Evolutionary conservation across 2,329 filamentous ascomycete genomes (phyloP), one percentile per base, ranked within the genome.

Genomic region (Lasiodiplodia sp.): DNA sequence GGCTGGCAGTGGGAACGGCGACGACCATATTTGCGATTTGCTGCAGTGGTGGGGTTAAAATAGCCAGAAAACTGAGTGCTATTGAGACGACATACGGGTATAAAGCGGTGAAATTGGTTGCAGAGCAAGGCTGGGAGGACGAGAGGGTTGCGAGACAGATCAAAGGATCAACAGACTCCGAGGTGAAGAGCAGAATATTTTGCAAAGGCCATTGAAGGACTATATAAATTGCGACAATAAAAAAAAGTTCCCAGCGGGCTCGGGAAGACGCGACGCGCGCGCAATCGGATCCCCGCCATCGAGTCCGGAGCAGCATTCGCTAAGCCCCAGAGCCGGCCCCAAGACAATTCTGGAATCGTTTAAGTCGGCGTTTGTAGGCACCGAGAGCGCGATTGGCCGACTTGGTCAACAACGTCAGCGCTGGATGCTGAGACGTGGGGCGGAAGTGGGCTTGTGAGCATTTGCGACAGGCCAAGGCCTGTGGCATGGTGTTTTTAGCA

Each of bases 1-100:
- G 83, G 66, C 82, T 84, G 71, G 83, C 83, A 65, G 82, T 82
- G 68, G 82, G 81, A 65, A 86, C 81, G 72, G 73, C 73, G 74
- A 81, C 72, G 69, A 80, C 79, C 79, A 81, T 81, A 40, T 34
- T 68, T 62, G 49, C 21, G 34, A 16, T 18, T 14, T 14, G 23
- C 65, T 75, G 70, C 73, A 70, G 72, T 75, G 70, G 23, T 67
- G 16, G 25, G 49, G 28, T 64, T 25, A 60, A 44, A 34, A n/a
- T 23, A 14, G 21, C 7, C 34, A 21, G 25, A 28, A 25, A 25
- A 2, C 8, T 4, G 55, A 1, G n/a, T 4, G n/a, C 2, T 12
- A 4, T 28, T 6, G 10, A 8, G 16, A 8, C n/a, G 2, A 52
- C 65, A 47, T 52, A 67, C 65, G 23, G 55, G 23, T 67, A 67